These are phyloP conservation scores for Castanopsis chinensis DNA, from an alignment of 306 rosid species.

Conservation along the genomic window DNA sequence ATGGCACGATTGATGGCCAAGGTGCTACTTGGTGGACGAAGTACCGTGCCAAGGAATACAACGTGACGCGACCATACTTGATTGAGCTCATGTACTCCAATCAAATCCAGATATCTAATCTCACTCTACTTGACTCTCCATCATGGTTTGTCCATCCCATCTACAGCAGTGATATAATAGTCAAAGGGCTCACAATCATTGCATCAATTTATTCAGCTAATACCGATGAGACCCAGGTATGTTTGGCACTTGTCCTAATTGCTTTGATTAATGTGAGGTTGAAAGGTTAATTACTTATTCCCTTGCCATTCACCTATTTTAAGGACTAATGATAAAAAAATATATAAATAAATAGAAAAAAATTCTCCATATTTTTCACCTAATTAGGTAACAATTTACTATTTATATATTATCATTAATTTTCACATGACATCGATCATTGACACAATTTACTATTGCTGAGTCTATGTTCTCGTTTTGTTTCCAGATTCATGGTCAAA, in stretches of 20 bases:
- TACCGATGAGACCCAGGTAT: slow-evolving; percentile 2
- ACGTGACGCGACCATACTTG: slow-evolving; percentile 51
- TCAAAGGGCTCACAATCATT: background rate
- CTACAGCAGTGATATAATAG: slow-evolving; percentile 41
- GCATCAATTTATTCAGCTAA: background rate
- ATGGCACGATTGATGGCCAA: slow-evolving; percentile 84
- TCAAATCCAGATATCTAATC: slow-evolving; percentile 59
- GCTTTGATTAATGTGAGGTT: background rate
- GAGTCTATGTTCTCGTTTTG: background rate
- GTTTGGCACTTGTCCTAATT: background rate
- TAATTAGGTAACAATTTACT: too few relatives aligned
- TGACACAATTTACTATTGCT: background rate
- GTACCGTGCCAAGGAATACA: slow-evolving; percentile 27
- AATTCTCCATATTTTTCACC: too few relatives aligned
- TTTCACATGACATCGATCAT: too few relatives aligned
- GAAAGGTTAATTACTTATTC: too few relatives aligned
- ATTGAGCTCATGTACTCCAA: slow-evolving; percentile 64
- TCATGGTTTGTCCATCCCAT: slow-evolving; percentile 72
- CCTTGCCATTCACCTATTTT: too few relatives aligned
- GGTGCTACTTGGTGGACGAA: slow-evolving; percentile 63
- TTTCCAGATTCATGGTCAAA: slow-evolving; percentile 57
- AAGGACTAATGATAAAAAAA: too few relatives aligned
- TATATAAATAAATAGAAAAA: too few relatives aligned
- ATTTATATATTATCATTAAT: too few relatives aligned
- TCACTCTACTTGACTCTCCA: slow-evolving; percentile 63